Percentiles rank a stretch among this genome's conserved stretches.
Conservation (phyloP, 768 basidiomycete genomes). For the Tricholoma matsutake region DNA sequence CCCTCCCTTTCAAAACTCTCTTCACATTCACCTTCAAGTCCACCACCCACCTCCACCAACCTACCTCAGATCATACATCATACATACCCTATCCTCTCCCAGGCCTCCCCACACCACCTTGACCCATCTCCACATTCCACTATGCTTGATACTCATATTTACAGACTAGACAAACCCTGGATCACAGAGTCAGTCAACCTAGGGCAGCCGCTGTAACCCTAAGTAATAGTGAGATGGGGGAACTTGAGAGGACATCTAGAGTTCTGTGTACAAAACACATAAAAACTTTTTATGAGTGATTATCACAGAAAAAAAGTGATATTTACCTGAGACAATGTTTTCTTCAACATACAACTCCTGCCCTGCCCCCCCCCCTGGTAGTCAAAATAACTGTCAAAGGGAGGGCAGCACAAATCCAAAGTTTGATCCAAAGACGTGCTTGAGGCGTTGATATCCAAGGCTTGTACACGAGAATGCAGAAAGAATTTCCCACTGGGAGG, state of each 20-base stretch:
- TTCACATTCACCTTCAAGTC: constrained; percentile 7
- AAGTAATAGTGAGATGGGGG: constrained; percentile 50
- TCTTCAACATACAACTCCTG: constrained; percentile 44
- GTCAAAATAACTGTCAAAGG: constrained; percentile 40
- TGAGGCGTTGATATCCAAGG: constrained; percentile 54
- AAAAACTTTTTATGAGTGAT: too few relatives aligned
- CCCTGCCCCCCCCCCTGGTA: constrained; percentile 39
- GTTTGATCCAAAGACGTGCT: constrained; percentile 52
- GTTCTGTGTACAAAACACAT: constrained; percentile 35
- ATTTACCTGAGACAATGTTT: constrained; percentile 43
- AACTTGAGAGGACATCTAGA: constrained; percentile 51
- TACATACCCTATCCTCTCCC: too few relatives aligned
- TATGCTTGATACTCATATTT: constrained; percentile 32
- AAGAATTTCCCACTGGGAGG: constrained; percentile 55
- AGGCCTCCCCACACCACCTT: constrained; percentile 4
- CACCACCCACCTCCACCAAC: neutral
- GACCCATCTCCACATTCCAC: constrained; percentile 22
- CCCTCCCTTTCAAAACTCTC: too few relatives aligned
- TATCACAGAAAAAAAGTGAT: neutral
- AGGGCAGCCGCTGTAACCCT: constrained; percentile 53
- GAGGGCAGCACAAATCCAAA: constrained; percentile 56
- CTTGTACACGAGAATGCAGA: constrained; percentile 41
- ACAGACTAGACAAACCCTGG: constrained; percentile 32
- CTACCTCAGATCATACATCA: neutral
- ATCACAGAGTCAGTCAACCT: constrained; percentile 45